Evolutionary conservation across 2,329 filamentous ascomycete species (phyloP), one percentile per base, ranked within the genome.

Genomic region (Byssochlamys sp.): DNA sequence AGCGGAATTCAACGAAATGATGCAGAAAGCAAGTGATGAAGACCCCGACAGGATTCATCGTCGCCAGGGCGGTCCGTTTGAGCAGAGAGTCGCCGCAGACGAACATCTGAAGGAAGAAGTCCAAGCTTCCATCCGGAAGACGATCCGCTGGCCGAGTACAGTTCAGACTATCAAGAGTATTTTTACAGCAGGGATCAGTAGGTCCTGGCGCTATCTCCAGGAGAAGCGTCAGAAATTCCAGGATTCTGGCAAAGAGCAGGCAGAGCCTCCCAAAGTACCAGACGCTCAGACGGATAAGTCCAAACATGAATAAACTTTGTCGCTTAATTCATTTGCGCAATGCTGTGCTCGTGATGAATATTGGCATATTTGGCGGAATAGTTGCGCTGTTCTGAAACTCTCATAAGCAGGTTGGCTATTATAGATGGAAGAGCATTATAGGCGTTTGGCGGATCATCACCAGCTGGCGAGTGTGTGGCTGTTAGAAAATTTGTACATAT

Each of bases 91-190:
- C 64, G 91, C 88, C 0, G 78, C 80, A 52, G 87, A 88, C 58
- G 82, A 87, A 45, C 65, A 88, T 63, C 77, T 97, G n/a, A 80
- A 81, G 49, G 77, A 83, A 27, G 86, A 87, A 63, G 84, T 97
- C 19, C 82, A 86, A 33, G 79, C 81, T 39, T 88, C 91, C 48
- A 91, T 99, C 67, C 87, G 85, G 68, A 88, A 88, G 69, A 97
- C 95, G 0, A 90, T 97, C 65, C 83, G 84, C 57, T 97, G 94
- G 94, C 91, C 94, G 0, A 94, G 90, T 66, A 90, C 89, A 2
- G 85, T 85, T 4, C 92, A 99, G 74, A 94, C 86, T 56, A 70
- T 92, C 61, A 99, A 99, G 75, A 86, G 91, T 1, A 71, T 88
- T 1, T 72, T 96, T 51, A 97, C 91, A 2, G 86, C 88, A 0